phyloP scores from a whole-genome alignment of 1,139 yeast genomes.

The Groenewaldozyma auringiensis region DNA sequence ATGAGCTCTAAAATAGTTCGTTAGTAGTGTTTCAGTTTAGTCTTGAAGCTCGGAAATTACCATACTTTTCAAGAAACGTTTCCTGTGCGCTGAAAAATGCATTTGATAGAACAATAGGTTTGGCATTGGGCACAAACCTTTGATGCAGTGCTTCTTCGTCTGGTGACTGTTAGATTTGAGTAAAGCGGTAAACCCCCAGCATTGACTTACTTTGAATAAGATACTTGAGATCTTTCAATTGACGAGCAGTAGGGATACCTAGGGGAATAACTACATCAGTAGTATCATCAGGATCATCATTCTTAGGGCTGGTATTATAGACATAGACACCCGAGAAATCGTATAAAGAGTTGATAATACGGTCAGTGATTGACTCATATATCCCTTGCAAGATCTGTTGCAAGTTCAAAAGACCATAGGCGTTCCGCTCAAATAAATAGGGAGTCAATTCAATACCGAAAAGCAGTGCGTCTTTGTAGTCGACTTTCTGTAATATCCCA shows the following conservation, averaged over 20 bases:
- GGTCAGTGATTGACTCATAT: conserved; percentile 24
- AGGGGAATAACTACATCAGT: conserved; percentile 24
- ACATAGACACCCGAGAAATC: conserved; percentile 31
- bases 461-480: conserved; percentile 30
- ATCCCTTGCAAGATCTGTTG: conserved; percentile 27
- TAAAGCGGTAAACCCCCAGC: conserved; percentile 9
- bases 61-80: conserved; percentile 15
- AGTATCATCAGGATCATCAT: conserved; percentile 16
- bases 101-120: conserved; percentile 17
- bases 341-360: conserved; percentile 24
- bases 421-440: conserved; percentile 23
- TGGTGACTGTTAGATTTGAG: not conserved
- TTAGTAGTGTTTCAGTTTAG: conserved; percentile 6
- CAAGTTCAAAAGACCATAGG: conserved; percentile 14
- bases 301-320: conserved; percentile 24
- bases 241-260: conserved; percentile 26
- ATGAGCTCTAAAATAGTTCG: conserved; percentile 10
- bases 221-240: conserved; percentile 2
- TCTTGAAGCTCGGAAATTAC: conserved; percentile 1
- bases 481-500: conserved; percentile 5
- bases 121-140: not conserved
- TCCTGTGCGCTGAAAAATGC: conserved; percentile 25
- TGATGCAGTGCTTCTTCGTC: not conserved
- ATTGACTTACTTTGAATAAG: conserved; percentile 10
- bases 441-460: conserved; percentile 32